Base-by-base conservation (phyloP, 2,329 filamentous ascomycete species). In the Trichoderma polysporum region DNA sequence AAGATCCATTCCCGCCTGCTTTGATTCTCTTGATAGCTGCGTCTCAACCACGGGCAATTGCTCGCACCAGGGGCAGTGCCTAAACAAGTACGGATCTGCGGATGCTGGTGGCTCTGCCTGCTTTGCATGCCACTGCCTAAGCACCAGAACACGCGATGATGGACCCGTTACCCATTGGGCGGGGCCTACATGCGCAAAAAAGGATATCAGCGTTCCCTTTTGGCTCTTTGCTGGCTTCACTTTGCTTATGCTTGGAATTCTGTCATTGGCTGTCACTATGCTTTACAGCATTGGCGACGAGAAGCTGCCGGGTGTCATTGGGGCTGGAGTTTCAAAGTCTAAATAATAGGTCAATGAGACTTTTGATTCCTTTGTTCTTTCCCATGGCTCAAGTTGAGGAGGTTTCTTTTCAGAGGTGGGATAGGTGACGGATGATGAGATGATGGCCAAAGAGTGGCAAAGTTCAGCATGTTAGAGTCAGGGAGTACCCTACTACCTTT, bases 231-330 rank as follows among this genome's bases (percentile, higher is more conserved):
- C 87, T 13, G 88, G 90, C 8, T 91, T 95, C 72, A 90, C 87
- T 4, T 80, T 97, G 56, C 79, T 88, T 41, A 82, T 96, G 69
- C 80, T 95, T 1, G 85, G 87, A 54, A 79, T 91, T 41, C 80
- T 96, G 31, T 84, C 83, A 41, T 89, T 91, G 76, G 88, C 88
- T 12, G 89, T 98, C 72, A 88, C 90, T 6, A 82, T 97, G 84
- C 79, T 99, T 63, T 95, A 90, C 79, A 89, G 83, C 69, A 91
- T 98, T 74, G 95, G 94, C 37, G 87, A 91, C 77, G 89, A 97
- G 82, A 91, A 93, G 79, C 83, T 98, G 70, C 95, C 95, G 0
- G 93, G 93, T 73, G 94, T 99, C 9, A 94, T 99, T 78, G 93
- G 93, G n/a, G 95, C 95, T 56, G 95, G 95, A 70, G 94, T 99